A percentile compares a stretch with the other conserved stretches of the same genome.
phyloP scores from a whole-genome alignment of 148 eudicot species.

The Silene conica region DNA sequence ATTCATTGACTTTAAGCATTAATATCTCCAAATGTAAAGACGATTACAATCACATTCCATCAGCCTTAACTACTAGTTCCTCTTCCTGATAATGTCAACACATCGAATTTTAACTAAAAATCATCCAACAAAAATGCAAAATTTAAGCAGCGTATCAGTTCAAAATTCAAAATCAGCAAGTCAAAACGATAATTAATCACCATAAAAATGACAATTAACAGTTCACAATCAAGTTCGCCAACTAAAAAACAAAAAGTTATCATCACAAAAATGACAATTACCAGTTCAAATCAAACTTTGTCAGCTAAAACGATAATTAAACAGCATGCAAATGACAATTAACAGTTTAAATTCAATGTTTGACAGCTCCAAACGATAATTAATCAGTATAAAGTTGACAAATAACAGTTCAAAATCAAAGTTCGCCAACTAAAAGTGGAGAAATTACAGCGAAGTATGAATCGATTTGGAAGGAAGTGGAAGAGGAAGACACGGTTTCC shows the following conservation, averaged over 20 bases:
- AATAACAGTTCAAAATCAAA: too few species aligned
- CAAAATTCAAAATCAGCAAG: background rate
- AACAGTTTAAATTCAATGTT: too few species aligned
- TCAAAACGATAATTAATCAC: background rate
- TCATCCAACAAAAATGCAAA: too few species aligned
- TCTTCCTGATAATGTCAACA: too few species aligned
- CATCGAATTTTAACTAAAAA: too few species aligned
- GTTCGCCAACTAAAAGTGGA: background rate
- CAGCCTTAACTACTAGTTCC: too few species aligned
- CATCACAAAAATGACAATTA: too few species aligned
- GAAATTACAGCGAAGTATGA: slow-evolving; percentile 47
- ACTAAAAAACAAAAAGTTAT: too few species aligned
- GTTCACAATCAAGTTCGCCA: background rate
- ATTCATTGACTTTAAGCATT: background rate
- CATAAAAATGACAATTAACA: background rate
- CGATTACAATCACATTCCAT: too few species aligned
- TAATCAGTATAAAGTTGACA: background rate
- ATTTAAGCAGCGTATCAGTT: background rate
- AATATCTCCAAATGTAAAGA: too few species aligned
- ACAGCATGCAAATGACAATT: background rate
- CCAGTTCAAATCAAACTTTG: background rate
- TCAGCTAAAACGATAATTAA: background rate
- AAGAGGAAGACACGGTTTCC: slow-evolving; percentile 61
- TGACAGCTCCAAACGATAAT: too few species aligned
- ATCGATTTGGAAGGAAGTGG: slow-evolving; percentile 59